phyloP scores from a whole-genome alignment of 768 basidiomycete genomes.

The Termitomyces eurrhizus region DNA sequence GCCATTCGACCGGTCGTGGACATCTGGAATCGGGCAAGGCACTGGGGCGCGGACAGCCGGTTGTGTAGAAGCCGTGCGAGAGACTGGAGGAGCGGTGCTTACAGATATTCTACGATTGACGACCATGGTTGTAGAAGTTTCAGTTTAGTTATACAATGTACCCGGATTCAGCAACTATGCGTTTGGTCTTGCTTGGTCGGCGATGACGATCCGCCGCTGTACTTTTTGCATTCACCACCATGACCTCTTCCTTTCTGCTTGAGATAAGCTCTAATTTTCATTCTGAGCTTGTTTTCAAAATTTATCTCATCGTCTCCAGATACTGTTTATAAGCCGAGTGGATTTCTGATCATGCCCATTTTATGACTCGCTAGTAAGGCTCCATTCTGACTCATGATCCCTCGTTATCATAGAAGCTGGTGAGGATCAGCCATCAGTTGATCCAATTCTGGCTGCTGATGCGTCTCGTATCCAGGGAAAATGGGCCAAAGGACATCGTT shows the following conservation, averaged over 20 bases:
- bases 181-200: conserved; percentile 2
- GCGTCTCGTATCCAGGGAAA: conserved; percentile 68
- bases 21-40: conserved; percentile 17
- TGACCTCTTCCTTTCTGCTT: conserved; percentile 69
- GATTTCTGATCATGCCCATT: not conserved
- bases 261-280: conserved; percentile 35
- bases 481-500: conserved; percentile 99
- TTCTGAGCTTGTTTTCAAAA: not conserved
- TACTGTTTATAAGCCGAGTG: conserved; percentile 25
- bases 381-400: not conserved
- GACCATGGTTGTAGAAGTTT: conserved; percentile 40
- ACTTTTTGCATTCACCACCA: conserved; percentile 16
- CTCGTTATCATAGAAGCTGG: conserved; percentile 61
- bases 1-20: conserved; percentile 15
- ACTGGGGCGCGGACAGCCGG: conserved; percentile 26
- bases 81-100: conserved; percentile 42
- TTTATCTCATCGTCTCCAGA: conserved; percentile 21
- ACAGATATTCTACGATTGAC: conserved; percentile 60
- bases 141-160: not conserved
- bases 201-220: not conserved
- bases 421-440: conserved; percentile 85
- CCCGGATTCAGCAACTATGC: not conserved
- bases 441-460: not conserved
- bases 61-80: conserved; percentile 52
- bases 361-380: conserved; percentile 30